Base-by-base conservation (phyloP, 805 yeast genomes). In the Tetrapisispora namnaoensis region DNA sequence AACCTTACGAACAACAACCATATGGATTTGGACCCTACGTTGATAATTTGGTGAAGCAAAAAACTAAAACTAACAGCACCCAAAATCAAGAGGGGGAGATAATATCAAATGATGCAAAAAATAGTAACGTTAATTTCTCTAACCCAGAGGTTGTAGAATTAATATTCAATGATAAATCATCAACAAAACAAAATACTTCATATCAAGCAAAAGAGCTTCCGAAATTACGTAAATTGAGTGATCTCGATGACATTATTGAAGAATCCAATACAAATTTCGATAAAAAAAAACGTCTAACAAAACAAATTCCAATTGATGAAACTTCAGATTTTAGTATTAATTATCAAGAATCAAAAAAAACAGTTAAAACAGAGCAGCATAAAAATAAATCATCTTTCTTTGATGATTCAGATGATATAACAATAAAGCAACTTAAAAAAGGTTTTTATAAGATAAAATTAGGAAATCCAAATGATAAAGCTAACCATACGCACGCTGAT, bases 1-100 rank as follows among this genome's bases (percentile, higher is more conserved):
- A 52, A 42, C 65, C 68, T 1, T 65, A 65, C 46, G 69, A 61
- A 37, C 53, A 63, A 42, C 66, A 63, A 37, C 69, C 68, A 1
- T 65, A 65, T 51, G 69, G 69, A 7, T 65, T 65, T 50, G 67
- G 65, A 10, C 21, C 28, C 18, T 30, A 42, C 9, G 27, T 14
- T 3, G 37, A 40, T 14, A 42, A 42, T 32, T 16, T 42, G 8
- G 17, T 6, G 6, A 21, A 34, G 3, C n/a, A 9, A n/a, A 20
- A 42, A 42, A 14, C 34, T n/a, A 42, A 42, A 22, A 4, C n/a
- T 6, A n/a, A 22, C 4, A 38, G 8, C 13, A 38, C 34, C 11
- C 35, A 32, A 4, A 14, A 32, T 14, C n/a, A 13, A 14, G n/a
- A 32, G 11, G 13, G 11, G 35, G 11, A 14, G 11, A 32, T 4